Conservation (phyloP, 768 basidiomycete species). For the Mycena haematopus region DNA sequence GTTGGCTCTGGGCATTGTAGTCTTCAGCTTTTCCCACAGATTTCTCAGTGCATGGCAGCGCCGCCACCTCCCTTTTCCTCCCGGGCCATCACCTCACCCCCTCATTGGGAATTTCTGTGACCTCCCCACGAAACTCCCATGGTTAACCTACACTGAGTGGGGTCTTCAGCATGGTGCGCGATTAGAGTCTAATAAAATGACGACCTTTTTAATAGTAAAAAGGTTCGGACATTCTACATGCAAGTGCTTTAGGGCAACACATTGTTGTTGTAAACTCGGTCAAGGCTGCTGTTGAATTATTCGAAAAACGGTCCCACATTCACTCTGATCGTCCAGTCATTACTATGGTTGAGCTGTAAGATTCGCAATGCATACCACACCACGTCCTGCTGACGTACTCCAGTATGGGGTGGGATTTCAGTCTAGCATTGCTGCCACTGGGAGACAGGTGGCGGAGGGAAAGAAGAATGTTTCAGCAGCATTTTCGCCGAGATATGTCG, state of each 20-base stretch:
- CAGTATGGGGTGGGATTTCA: slow-evolving; percentile 43
- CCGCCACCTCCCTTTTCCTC: slow-evolving; percentile 26
- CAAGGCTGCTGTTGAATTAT: slow-evolving; percentile 33
- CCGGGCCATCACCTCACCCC: slow-evolving; percentile 31
- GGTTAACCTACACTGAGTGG: slow-evolving; percentile 34
- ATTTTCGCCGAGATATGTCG: slow-evolving; percentile 33
- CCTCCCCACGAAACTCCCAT: slow-evolving; percentile 28
- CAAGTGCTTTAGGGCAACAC: slow-evolving; percentile 32
- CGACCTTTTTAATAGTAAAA: slow-evolving; percentile 54
- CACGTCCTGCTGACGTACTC: slow-evolving; percentile 12
- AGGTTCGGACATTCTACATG: slow-evolving; percentile 32
- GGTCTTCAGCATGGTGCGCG: slow-evolving; percentile 28
- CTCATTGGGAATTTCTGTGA: slow-evolving; percentile 32
- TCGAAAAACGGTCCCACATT: slow-evolving; percentile 33
- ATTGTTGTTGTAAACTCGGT: slow-evolving; percentile 37
- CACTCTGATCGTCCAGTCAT: slow-evolving; percentile 32
- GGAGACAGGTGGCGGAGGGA: slow-evolving; percentile 39
- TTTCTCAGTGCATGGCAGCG: neutral
- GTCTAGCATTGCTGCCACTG: slow-evolving; percentile 37
- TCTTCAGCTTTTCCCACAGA: neutral
- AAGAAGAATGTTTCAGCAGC: slow-evolving; percentile 37
- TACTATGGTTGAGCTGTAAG: slow-evolving; percentile 28
- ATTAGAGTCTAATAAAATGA: slow-evolving; percentile 4
- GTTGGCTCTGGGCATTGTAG: neutral
- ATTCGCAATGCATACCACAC: slow-evolving; percentile 9